Base-by-base conservation (phyloP, 2,329 filamentous ascomycete species). In the Fusarium cicatricum region DNA sequence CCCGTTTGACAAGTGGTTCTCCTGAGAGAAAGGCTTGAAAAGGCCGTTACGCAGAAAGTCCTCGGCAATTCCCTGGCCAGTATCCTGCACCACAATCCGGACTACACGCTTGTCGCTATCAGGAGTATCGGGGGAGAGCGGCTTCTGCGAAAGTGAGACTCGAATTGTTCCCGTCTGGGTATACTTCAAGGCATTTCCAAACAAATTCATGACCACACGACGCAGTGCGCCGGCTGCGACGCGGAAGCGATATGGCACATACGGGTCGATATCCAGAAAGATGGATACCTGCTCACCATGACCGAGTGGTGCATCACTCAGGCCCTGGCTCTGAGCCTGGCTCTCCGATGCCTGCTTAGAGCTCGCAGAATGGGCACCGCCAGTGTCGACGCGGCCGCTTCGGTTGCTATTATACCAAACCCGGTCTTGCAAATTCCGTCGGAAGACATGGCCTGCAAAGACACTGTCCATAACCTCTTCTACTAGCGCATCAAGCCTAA, bases 1-100 rank as follows among this genome's bases (percentile, higher is more conserved):
- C 0, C 88, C 88, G 0, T 82, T 80, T 0, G 82, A 78, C 4
- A 90, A 72, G 0, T 77, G 73, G 44, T 89, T 81, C 64, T 90
- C 88, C 60, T 90, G 88, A 0, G 79, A 73, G 52, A 90, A 90
- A 0, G 87, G 85, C 0, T 81, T 84, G 66, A 88, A 90, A 0
- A 90, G 72, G n/a, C 81, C 79, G 12, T 83, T 81, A 17, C 81
- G 78, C n/a, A 90, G 73, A 60, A 85, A 91, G 12, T 89, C 83
- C 11, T 83, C 77, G 0, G 81, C 81, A 40, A 90, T 90, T 4
- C 88, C 89, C 47, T 80, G 81, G 0, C 88, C 88, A 1, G 87
- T 87, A 64, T 91, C 88, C 0, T 77, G 75, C 3, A 90, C 81
- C 0, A 77, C 81, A 15, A 86, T 65, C 2, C 58, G 66, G 17